Conservation (phyloP, 139 green algal species). For the Chlamydomonas urium region DNA sequence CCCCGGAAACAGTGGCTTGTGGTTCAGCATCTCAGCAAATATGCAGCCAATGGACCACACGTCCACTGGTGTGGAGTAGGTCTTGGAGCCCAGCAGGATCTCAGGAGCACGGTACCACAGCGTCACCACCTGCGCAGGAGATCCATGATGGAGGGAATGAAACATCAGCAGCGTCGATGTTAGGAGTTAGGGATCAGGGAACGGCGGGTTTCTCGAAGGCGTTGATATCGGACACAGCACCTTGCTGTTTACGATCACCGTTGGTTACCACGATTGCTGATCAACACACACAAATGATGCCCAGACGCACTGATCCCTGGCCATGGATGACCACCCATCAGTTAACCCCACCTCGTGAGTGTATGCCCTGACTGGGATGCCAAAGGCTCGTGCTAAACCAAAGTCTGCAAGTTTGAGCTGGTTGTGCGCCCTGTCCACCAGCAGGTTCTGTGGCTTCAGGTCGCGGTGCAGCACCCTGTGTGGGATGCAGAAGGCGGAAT, state of each 20-base stretch:
- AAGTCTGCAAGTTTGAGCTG: slow-evolving; percentile 98
- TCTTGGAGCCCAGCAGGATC: slow-evolving; percentile 91
- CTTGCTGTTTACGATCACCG: too few species aligned
- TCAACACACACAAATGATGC: too few species aligned
- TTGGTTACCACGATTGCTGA: too few species aligned
- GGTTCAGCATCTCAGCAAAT: slow-evolving; percentile 93
- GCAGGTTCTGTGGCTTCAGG: slow-evolving; percentile 97
- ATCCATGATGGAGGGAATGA: too few species aligned
- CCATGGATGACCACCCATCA: too few species aligned
- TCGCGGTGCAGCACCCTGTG: slow-evolving; percentile 92
- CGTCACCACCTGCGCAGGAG: slow-evolving; percentile 90
- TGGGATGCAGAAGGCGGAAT: not conserved
- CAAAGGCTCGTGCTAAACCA: slow-evolving; percentile 91
- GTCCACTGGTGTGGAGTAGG: slow-evolving; percentile 95
- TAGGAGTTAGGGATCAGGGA: too few species aligned
- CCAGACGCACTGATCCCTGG: too few species aligned
- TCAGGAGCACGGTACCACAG: slow-evolving; percentile 94
- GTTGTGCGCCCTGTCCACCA: slow-evolving; percentile 82
- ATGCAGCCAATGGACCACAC: slow-evolving; percentile 98
- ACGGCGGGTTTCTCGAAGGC: too few species aligned
- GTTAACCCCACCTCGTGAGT: slow-evolving; percentile 93
- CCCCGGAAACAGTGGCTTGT: slow-evolving; percentile 81
- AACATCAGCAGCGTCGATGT: too few species aligned
- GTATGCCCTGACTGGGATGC: slow-evolving; percentile 91
- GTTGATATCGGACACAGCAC: too few species aligned